Base-by-base conservation (phyloP, 495 filamentous ascomycete species). In the Neurospora sp. region DNA sequence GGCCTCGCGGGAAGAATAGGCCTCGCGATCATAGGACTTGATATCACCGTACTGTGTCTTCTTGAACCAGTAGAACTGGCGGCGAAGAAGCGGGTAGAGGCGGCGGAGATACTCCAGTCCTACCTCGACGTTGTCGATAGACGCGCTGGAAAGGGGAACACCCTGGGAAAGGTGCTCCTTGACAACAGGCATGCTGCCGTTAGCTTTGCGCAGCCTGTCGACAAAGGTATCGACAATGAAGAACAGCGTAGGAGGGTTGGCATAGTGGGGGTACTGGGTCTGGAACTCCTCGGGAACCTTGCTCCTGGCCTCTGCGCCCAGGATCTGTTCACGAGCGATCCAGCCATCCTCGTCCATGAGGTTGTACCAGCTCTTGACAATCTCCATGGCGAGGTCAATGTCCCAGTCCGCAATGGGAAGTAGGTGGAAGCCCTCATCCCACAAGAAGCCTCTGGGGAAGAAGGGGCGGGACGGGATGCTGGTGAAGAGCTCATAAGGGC, bases 351-450 rank as follows among this genome's bases (percentile, higher is more conserved):
- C 94, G 77, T 99, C 96, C 87, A 98, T 96, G 6, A 97, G 87
- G 73, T 90, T 93, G 82, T 97, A 93, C 96, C 96, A 99, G 81
- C 92, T 96, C 84, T 92, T 93, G 72, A 98, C 90, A 73, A 98
- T 92, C 73, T 97, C 93, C 31, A 99, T 90, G 0, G 93, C 91
- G 69, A 99, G 88, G 79, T 97, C 94, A 40, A 92, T 90, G 78
- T 99, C 96, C 89, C 93, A 99, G 76, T 98, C 96, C 27, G 92
- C 87, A 66, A 99, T 89, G 20, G 96, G 96, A 72, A 98, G 86
- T 41, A 98, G 85, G 78, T 99, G 96, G 82, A 98, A 99, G 3
- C 96, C 96, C 78, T 99, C 96, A 80, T 99, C 96, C 96, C 96
- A 99, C 9, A 97, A 85, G 81, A 99, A 99, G 0, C 96, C 96